Conservation (phyloP, 139 green algal genomes). For the Volvox africanus region DNA sequence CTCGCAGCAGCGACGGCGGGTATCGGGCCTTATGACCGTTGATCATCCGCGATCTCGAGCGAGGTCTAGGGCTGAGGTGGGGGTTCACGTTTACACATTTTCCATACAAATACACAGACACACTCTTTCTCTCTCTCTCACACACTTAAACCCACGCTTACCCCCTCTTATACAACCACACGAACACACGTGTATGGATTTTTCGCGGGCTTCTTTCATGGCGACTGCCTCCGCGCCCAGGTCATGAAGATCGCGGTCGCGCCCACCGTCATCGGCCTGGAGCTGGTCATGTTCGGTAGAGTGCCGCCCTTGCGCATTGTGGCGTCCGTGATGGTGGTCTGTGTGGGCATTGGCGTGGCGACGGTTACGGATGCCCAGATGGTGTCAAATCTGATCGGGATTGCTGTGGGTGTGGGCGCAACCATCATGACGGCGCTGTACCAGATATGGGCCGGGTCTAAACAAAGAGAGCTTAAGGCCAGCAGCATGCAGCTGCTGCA, state of each 20-base stretch:
- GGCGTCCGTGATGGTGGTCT: conserved; percentile 78
- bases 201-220: no score
- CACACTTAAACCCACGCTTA: no score
- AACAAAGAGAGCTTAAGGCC: conserved; percentile 88
- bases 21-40: no score
- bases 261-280: conserved; percentile 84
- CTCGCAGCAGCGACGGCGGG: no score
- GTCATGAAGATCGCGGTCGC: conserved; percentile 92
- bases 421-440: conserved; percentile 88
- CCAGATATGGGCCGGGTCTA: conserved; percentile 88
- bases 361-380: conserved; percentile 80
- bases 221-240: conserved; percentile 2
- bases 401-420: conserved; percentile 74
- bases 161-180: no score
- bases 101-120: no score
- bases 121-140: no score
- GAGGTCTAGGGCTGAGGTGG: no score
- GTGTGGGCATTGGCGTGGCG: conserved; percentile 81
- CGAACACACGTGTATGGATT: no score
- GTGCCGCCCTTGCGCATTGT: conserved; percentile 66
- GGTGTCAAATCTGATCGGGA: conserved; percentile 67
- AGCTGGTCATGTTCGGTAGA: conserved; percentile 75
- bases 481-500: conserved; percentile 87
- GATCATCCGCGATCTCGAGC: no score
- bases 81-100: no score